phyloP scores from a whole-genome alignment of 768 basidiomycete genomes.

The Coprinopsis strossmayeri region DNA sequence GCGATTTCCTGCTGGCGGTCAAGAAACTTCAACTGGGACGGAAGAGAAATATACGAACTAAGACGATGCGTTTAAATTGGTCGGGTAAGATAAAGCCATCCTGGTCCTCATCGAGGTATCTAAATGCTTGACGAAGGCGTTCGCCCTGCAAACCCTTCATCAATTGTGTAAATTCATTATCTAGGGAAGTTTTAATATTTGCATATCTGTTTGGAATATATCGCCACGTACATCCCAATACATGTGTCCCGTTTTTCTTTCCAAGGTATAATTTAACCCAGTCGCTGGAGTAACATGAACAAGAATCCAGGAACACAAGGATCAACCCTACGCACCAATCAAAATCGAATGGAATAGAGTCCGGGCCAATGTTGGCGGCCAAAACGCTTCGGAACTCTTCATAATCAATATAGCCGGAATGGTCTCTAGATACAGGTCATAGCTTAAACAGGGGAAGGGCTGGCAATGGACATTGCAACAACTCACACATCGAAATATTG shows the following conservation, averaged over 20 bases:
- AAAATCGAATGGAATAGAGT: slow-evolving; percentile 91
- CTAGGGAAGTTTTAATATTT: slow-evolving; percentile 33
- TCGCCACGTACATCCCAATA: slow-evolving; percentile 73
- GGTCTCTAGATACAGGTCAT: slow-evolving; percentile 48
- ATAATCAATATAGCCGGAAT: slow-evolving; percentile 87
- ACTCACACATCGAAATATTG: slow-evolving; percentile 92
- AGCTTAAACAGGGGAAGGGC: not conserved
- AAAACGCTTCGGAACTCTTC: slow-evolving; percentile 95
- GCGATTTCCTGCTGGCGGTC: slow-evolving; percentile 69
- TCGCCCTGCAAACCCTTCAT: slow-evolving; percentile 99
- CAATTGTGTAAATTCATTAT: slow-evolving; percentile 95
- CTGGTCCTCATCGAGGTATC: slow-evolving; percentile 80
- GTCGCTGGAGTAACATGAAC: slow-evolving; percentile 65
- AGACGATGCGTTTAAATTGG: slow-evolving; percentile 91
- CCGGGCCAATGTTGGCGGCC: slow-evolving; percentile 67
- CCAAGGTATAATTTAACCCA: slow-evolving; percentile 98
- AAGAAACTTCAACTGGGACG: not conserved
- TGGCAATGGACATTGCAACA: no score
- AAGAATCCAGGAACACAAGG: no score
- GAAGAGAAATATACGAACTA: slow-evolving; percentile 47
- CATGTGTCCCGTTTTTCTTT: slow-evolving; percentile 84
- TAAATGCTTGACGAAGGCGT: slow-evolving; percentile 93
- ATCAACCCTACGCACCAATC: slow-evolving; percentile 75
- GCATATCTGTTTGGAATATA: no score
- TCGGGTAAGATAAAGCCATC: slow-evolving; percentile 93